Conservation (phyloP, 1,284 basidiomycete genomes). For the Fereydounia khargensis region DNA sequence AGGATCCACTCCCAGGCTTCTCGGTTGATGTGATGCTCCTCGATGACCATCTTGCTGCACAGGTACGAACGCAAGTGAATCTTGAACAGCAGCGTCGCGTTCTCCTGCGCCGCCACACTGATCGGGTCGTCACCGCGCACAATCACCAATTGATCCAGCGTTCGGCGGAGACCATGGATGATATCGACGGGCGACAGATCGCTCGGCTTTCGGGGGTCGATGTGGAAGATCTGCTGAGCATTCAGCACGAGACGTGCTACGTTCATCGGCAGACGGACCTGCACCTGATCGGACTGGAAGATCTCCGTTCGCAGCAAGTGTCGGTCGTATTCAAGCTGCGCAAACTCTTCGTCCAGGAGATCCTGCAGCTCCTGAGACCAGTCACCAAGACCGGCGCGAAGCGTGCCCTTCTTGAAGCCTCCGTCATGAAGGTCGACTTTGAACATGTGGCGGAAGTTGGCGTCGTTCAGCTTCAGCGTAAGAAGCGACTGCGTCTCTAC, state of each 20-base stretch:
- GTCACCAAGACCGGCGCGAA: slow-evolving; percentile 93
- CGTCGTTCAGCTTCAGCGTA: slow-evolving; percentile 78
- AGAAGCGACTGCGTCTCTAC: slow-evolving; percentile 94
- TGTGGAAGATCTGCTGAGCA: slow-evolving; percentile 94
- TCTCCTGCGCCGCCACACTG: slow-evolving; percentile 78
- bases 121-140: slow-evolving; percentile 71
- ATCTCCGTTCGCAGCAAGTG: slow-evolving; percentile 74
- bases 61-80: slow-evolving; percentile 63
- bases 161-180: slow-evolving; percentile 67
- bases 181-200: slow-evolving; percentile 88
- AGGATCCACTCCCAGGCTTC: slow-evolving; percentile 96
- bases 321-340: slow-evolving; percentile 74
- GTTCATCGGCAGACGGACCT: slow-evolving; percentile 67
- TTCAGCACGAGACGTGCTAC: slow-evolving; percentile 92
- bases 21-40: slow-evolving; percentile 51
- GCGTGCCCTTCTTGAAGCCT: slow-evolving; percentile 64
- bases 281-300: slow-evolving; percentile 69
- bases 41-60: slow-evolving; percentile 54
- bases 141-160: slow-evolving; percentile 61
- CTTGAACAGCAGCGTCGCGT: slow-evolving; percentile 87
- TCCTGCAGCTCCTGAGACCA: slow-evolving; percentile 80
- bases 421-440: slow-evolving; percentile 76
- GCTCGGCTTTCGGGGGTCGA: slow-evolving; percentile 86
- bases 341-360: slow-evolving; percentile 84
- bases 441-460: slow-evolving; percentile 84